phyloP scores from a whole-genome alignment of 768 basidiomycete species.

The Gloeopeniophorella convolvens region DNA sequence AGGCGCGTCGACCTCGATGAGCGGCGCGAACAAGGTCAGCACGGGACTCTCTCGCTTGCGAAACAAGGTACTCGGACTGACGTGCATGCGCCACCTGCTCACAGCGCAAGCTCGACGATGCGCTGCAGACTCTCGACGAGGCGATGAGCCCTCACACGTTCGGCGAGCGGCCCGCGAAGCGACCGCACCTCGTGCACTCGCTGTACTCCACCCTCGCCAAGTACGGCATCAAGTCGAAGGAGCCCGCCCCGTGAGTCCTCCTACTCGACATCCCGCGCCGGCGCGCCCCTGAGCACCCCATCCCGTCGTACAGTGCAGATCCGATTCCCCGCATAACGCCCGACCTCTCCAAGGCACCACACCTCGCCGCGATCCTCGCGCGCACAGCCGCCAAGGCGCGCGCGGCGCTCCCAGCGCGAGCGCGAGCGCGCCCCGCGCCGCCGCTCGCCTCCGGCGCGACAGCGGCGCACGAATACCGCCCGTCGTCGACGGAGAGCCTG shows the following conservation, averaged over 20 bases:
- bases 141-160: slow-evolving; percentile 39
- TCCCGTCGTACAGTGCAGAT: slow-evolving; percentile 11
- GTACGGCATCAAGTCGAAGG: slow-evolving; percentile 60
- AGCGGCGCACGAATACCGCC: slow-evolving; percentile 59
- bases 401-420: slow-evolving; percentile 42
- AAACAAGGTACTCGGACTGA: too few relatives aligned
- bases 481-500: slow-evolving; percentile 70
- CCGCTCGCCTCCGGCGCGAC: slow-evolving; percentile 25
- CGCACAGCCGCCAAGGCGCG: slow-evolving; percentile 54
- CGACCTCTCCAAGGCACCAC: slow-evolving; percentile 50
- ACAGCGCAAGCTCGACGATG: slow-evolving; percentile 79
- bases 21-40: too few relatives aligned
- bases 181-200: slow-evolving; percentile 47
- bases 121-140: slow-evolving; percentile 62
- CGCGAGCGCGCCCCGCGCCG: slow-evolving; percentile 29
- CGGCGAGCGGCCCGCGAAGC: slow-evolving; percentile 39
- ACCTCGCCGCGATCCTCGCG: slow-evolving; percentile 64
- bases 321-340: slow-evolving; percentile 24
- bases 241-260: slow-evolving; percentile 31
- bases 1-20: too few relatives aligned
- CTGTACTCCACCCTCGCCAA: slow-evolving; percentile 75
- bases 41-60: too few relatives aligned
- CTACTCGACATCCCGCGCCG: neutral
- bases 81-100: too few relatives aligned
- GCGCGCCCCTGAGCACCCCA: neutral